These are phyloP conservation scores for Globisporangium mamillatum DNA, from an alignment of 352 stramenopile species.

Conservation along the genomic window DNA sequence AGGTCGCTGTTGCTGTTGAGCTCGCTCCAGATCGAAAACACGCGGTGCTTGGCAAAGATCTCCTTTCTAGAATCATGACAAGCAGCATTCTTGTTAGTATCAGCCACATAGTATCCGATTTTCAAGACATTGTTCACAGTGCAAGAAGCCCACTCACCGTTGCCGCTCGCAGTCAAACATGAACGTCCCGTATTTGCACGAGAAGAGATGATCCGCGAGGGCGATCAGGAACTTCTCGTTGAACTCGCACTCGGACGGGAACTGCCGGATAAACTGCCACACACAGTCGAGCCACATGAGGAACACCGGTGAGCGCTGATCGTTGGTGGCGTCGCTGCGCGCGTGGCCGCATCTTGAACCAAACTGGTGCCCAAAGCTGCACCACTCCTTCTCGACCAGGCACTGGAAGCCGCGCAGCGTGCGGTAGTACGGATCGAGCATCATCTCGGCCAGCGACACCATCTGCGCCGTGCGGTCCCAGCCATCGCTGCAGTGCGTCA, in stretches of 20 bases:
- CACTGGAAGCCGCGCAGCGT: conserved; percentile 95
- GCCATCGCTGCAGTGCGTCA: conserved; percentile 98
- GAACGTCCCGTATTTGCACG: conserved; percentile 97
- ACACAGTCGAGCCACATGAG: conserved; percentile 98
- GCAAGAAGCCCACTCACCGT: conserved; percentile 27
- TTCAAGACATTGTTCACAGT: not conserved
- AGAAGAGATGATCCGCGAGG: conserved; percentile 96
- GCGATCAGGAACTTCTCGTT: conserved; percentile 91
- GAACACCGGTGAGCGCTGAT: conserved; percentile 98
- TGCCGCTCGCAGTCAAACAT: conserved; percentile 96
- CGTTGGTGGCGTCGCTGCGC: conserved; percentile 81
- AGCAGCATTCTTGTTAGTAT: not conserved
- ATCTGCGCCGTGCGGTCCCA: conserved; percentile 99
- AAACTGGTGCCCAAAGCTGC: conserved; percentile 98
- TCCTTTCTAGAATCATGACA: conserved; percentile 48
- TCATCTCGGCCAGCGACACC: conserved; percentile 92
- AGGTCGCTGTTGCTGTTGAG: conserved; percentile 67
- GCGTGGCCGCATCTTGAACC: conserved; percentile 92
- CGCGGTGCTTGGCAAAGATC: conserved; percentile 72
- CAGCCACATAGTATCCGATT: not conserved
- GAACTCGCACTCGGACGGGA: conserved; percentile 97
- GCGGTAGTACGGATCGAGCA: conserved; percentile 98
- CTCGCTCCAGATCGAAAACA: conserved; percentile 80
- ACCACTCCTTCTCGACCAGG: conserved; percentile 99
- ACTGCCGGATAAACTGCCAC: conserved; percentile 96